Evolutionary conservation across 441 rosid genomes (phyloP), one percentile per base, ranked within the genome.

Genomic region (Hypseocharis bilobata): DNA sequence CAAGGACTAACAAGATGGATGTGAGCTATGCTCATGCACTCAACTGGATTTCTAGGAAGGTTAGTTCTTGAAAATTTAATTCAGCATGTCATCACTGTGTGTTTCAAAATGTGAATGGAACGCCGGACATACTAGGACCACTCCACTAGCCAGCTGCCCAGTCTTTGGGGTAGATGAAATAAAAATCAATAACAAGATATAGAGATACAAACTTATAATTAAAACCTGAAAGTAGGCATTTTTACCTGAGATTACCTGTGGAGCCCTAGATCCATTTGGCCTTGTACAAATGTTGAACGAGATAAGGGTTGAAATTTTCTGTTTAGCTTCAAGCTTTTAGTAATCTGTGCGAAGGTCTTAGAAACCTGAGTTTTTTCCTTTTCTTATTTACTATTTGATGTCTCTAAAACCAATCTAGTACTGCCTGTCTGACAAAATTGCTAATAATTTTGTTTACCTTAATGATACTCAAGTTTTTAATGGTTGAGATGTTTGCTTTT

Each of bases 41-140:
- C 73, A 91, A 94, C 76, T 94, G 99, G 99, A 89, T 91, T 68
- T 91, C 98, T 60, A 79, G 99, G 78, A 94, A 94, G 98, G 99
- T 91, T 47, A 70, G 84, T 79, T 68, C 61, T 71, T 38, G 11
- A 11, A 22, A 45, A 63, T 22, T 62, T 38, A 63, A 56, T 56
- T 49, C 76, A 11, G 58, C 6, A 40, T 69, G 13, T 51, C 52
- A 5, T 60, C 40, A 28, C 16, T 30, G 40, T 20, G 2, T 28
- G 45, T 52, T 64, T 34, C 13, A 10, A 34, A 62, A 30, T 13
- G 16, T 62, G 64, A 29, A 28, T 54, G 29, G 8, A 51, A 42
- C n/a, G 49, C 17, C n/a, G n/a, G n/a, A n/a, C n/a, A n/a, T n/a
- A 10, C 11, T 36, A 36, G 11, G 42, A 36, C 42, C 42, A 36